Evolutionary conservation across 2,329 filamentous ascomycete genomes (phyloP).

Genomic region (Metarhizium sp.): DNA sequence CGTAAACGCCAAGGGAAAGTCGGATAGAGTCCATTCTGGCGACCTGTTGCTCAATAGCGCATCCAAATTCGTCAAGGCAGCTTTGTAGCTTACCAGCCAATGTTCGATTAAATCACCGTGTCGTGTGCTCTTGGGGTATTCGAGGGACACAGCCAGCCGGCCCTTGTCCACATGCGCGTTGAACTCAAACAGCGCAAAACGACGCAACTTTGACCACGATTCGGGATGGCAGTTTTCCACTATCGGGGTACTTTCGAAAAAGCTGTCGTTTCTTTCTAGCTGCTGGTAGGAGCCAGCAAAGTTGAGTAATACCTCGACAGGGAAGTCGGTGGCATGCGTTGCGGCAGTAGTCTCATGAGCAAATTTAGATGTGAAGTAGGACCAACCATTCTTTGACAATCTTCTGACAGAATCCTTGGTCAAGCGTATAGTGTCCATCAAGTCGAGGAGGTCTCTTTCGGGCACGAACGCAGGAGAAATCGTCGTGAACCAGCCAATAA

Average conservation of each 20-base stretch:
- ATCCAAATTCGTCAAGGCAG: background rate
- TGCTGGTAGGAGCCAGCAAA: background rate
- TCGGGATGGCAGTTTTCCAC: background rate
- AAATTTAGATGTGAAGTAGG: background rate
- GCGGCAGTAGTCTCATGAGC: background rate
- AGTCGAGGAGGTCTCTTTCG: background rate
- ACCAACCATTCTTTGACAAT: background rate
- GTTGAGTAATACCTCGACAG: background rate
- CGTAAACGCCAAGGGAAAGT: background rate
- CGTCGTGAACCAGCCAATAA: constrained; percentile 17
- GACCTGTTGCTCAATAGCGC: background rate
- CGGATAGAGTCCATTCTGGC: background rate
- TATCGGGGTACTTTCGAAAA: background rate
- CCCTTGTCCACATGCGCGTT: background rate
- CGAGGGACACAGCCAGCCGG: background rate
- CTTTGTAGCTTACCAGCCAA: background rate
- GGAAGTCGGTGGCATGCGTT: background rate
- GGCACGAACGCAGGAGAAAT: background rate
- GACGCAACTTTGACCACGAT: background rate
- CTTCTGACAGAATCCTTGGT: background rate
- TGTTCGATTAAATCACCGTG: background rate
- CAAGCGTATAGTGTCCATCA: background rate
- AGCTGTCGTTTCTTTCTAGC: background rate
- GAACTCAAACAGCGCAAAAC: background rate
- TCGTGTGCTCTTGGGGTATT: background rate